phyloP scores from a whole-genome alignment of 352 stramenopile genomes.

The Phytopythium montanum region DNA sequence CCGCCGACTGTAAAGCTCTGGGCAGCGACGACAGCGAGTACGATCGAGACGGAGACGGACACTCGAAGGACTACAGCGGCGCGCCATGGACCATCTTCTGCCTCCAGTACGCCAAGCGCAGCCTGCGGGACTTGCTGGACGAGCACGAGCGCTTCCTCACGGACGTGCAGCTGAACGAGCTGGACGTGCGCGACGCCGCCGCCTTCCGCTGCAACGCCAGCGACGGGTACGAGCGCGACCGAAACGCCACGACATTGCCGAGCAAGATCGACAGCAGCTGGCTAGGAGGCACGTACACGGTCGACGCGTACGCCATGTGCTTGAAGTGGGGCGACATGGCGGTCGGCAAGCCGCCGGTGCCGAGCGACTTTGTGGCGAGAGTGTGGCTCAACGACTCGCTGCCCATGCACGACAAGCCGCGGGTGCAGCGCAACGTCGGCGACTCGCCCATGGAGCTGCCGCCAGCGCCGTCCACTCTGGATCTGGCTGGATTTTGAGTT shows the following conservation, averaged over 20 bases:
- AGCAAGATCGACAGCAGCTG: conserved; percentile 33
- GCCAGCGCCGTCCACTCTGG: neutral
- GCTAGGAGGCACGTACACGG: conserved; percentile 22
- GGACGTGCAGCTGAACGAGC: conserved; percentile 31
- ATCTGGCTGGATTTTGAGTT: neutral
- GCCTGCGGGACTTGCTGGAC: conserved; percentile 26
- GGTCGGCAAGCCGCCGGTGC: neutral
- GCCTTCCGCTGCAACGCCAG: conserved; percentile 13
- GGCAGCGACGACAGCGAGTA: conserved; percentile 19
- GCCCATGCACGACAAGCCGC: conserved; percentile 32
- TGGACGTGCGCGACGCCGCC: conserved; percentile 26
- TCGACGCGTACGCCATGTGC: conserved; percentile 28
- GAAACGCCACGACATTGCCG: conserved; percentile 21
- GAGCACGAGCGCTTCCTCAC: conserved; percentile 14
- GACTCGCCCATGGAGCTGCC: conserved; percentile 1
- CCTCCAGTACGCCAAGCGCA: conserved; percentile 22
- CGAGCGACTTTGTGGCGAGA: conserved; percentile 28
- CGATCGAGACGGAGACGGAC: conserved; percentile 35
- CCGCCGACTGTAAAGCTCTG: conserved; percentile 13
- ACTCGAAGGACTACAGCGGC: conserved; percentile 40
- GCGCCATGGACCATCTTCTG: conserved; percentile 48
- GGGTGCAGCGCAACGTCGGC: conserved; percentile 10
- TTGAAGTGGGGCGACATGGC: conserved; percentile 26
- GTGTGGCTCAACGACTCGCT: conserved; percentile 41
- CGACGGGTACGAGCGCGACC: conserved; percentile 27